A percentile compares a stretch with the other conserved stretches of the same genome.
Conservation (phyloP, 768 basidiomycete genomes). For the Termitomyces sp. region DNA sequence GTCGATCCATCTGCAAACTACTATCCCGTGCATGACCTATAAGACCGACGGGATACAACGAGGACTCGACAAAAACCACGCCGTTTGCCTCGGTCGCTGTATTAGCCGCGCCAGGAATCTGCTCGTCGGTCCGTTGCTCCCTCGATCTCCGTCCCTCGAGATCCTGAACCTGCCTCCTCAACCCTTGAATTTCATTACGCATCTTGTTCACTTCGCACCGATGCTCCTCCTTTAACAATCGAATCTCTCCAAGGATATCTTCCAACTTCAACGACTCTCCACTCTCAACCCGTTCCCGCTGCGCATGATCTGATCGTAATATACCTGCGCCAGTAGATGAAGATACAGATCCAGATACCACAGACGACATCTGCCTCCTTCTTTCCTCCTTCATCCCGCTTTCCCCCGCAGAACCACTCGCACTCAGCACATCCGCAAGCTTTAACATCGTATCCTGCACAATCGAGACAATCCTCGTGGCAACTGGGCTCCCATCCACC, state of each 20-base stretch:
- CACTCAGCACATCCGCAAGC: constrained; percentile 4
- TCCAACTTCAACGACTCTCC: background rate
- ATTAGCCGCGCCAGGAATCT: background rate
- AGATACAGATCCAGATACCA: background rate
- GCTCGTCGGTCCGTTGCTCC: background rate
- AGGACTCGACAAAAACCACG: background rate
- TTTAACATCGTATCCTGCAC: constrained; percentile 6
- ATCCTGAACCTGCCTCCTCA: constrained; percentile 5
- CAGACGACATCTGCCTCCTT: background rate
- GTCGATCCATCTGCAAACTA: background rate
- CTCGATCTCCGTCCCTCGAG: background rate
- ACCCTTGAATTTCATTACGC: constrained; percentile 6
- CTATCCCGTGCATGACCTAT: background rate
- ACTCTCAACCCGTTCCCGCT: too few relatives aligned
- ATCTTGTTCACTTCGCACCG: constrained; percentile 2
- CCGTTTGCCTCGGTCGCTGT: background rate
- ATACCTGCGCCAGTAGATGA: background rate
- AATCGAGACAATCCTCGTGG: constrained; percentile 8
- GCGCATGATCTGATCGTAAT: background rate
- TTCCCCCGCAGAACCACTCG: background rate
- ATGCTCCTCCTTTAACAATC: background rate
- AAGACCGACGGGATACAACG: background rate
- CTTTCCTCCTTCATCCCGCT: background rate
- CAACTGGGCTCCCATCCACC: background rate
- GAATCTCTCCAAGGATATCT: background rate